Evolutionary conservation across 2,329 filamentous ascomycete species (phyloP), one percentile per base, ranked within the genome.

Genomic region (Phyllosticta capitalensis): DNA sequence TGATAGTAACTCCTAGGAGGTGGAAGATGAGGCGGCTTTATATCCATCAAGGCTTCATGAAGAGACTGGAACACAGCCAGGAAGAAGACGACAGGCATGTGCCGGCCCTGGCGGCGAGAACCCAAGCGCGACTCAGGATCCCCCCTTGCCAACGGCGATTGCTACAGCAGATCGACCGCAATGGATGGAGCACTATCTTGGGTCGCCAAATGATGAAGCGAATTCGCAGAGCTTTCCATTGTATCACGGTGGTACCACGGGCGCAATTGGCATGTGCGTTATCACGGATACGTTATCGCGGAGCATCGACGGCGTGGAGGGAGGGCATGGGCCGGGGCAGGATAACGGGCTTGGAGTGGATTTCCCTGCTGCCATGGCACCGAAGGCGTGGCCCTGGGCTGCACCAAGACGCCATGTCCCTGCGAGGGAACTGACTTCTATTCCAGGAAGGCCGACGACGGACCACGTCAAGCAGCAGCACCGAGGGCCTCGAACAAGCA

Each of bases 401-500:
- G 38, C 38, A 45, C 38, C 38, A 21, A 49, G 24, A 33, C 50
- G 33, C 55, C 55, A 61, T 61, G 55, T 55, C 51, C 55, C 38
- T 54, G 54, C 55, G 52, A 61, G 59, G 59, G 59, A 61, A 52
- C 30, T 52, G 55, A 58, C 52, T 61, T 61, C 59, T 61, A 38
- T 61, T 61, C 59, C 59, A 55, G 59, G 59, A 57, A 61, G 59
- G 52, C 59, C 59, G 52, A 54, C 50, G 20, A 58, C 55, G 55
- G 45, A 22, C 54, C 52, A 57, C 55, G 28, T 33, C 30, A 59
- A 53, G 58, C 58, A 28, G 52, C 55, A 59, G 58, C 58, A 24
- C 33, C 26, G 20, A 38, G 52, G 33, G 53, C 52, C 54, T 56
- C 59, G 19, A 57, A 49, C 54, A 56, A 52, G 59, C 59, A 53